phyloP scores from a whole-genome alignment of 257 asterid species.

The Ophiorrhiza pumila region DNA sequence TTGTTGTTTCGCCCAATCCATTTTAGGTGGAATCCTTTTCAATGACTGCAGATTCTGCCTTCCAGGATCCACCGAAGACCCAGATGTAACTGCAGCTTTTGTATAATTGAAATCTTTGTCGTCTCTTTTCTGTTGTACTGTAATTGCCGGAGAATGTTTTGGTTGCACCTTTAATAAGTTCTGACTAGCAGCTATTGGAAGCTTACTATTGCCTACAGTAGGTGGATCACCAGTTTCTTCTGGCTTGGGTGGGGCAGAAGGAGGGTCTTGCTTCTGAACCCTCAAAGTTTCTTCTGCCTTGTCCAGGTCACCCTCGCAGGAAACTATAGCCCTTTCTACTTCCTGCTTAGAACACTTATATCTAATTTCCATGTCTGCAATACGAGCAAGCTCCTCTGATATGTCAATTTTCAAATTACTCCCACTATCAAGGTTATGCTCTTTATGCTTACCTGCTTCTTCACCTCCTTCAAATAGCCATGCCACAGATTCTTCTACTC shows the following conservation, averaged over 20 bases:
- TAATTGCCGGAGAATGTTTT: conserved; percentile 37
- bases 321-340: conserved; percentile 78
- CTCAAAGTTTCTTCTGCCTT: conserved; percentile 77
- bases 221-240: conserved; percentile 67
- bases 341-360: conserved; percentile 84
- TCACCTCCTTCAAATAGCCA: conserved; percentile 70
- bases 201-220: conserved; percentile 36
- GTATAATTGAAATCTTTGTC: conserved; percentile 72
- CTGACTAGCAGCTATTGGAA: conserved; percentile 33
- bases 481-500: conserved; percentile 83
- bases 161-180: conserved; percentile 36
- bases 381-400: conserved; percentile 80
- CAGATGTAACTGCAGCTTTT: conserved; percentile 43
- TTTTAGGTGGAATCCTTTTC: conserved; percentile 55
- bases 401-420: conserved; percentile 78
- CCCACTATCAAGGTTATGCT: conserved; percentile 52
- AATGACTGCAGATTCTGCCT: conserved; percentile 43
- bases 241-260: conserved; percentile 46
- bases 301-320: conserved; percentile 84
- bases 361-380: conserved; percentile 62
- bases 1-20: conserved; percentile 66
- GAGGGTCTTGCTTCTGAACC: conserved; percentile 67
- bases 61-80: conserved; percentile 53
- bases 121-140: conserved; percentile 51
- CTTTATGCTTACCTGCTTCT: conserved; percentile 49